A percentile compares a stretch with the other conserved stretches of the same genome.
These are phyloP conservation scores for Paramyrothecium roridum DNA, from an alignment of 2,329 filamentous ascomycete genomes.

Conservation along the genomic window DNA sequence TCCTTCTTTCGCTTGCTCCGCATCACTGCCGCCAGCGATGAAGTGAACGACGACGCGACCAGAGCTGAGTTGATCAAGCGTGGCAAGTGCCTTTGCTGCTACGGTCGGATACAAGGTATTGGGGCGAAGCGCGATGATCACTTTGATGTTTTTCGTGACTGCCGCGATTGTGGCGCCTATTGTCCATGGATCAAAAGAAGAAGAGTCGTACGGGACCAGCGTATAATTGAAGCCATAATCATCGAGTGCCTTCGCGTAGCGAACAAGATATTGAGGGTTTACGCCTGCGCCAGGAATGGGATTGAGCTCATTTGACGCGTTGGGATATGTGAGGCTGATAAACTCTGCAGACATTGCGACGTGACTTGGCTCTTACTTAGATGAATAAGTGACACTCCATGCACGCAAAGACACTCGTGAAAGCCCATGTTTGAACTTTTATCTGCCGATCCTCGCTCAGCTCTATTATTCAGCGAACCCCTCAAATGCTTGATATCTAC, in stretches of 20 bases:
- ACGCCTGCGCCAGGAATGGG: conserved; percentile 49
- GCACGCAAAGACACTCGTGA: not conserved
- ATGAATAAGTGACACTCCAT: not conserved
- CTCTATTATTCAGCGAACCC: too few relatives aligned
- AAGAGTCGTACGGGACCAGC: conserved; percentile 55
- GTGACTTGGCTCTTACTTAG: too few relatives aligned
- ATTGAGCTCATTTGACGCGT: conserved; percentile 52
- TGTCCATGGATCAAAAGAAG: conserved; percentile 42
- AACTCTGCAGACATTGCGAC: conserved; percentile 44
- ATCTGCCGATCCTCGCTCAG: too few relatives aligned
- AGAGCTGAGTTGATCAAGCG: conserved; percentile 55
- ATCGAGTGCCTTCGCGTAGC: conserved; percentile 55
- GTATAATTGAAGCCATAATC: conserved; percentile 62
- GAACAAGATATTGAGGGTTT: conserved; percentile 52
- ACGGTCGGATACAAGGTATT: conserved; percentile 59
- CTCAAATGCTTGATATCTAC: too few relatives aligned
- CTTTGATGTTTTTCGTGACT: conserved; percentile 55
- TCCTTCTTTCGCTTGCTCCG: conserved; percentile 57
- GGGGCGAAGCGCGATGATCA: conserved; percentile 59
- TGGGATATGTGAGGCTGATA: conserved; percentile 56
- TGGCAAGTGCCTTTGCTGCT: conserved; percentile 59
- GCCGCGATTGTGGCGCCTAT: conserved; percentile 55
- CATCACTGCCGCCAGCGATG: conserved; percentile 59
- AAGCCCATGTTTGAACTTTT: not conserved
- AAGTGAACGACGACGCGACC: conserved; percentile 61